Conservation (phyloP, 108 stramenopile genomes). For the Schizochytrium sp. region DNA sequence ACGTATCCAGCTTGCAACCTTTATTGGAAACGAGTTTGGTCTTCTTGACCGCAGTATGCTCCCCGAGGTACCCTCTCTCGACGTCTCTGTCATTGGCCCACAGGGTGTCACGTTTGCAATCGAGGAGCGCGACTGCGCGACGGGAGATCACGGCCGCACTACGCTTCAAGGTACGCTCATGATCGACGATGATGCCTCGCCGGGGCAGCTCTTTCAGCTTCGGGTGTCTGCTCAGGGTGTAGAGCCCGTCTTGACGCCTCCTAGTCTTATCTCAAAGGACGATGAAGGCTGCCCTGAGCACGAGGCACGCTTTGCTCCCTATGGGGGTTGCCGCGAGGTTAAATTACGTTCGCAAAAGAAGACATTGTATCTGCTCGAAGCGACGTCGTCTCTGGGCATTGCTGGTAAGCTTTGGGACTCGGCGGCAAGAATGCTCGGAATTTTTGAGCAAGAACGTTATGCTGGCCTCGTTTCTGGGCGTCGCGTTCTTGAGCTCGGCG, state of each 20-base stretch:
- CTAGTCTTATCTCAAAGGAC: background rate
- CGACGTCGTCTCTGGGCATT: background rate
- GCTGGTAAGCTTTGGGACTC: slow-evolving; percentile 10
- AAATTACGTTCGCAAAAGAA: background rate
- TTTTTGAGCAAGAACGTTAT: background rate
- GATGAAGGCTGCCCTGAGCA: background rate
- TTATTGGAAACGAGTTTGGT: background rate
- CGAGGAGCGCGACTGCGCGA: background rate
- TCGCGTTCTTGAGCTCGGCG: slow-evolving; percentile 38
- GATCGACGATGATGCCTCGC: background rate
- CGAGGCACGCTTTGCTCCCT: background rate
- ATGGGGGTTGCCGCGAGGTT: background rate
- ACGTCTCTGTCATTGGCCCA: background rate
- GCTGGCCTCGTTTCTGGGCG: background rate
- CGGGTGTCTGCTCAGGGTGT: background rate
- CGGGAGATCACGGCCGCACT: background rate
- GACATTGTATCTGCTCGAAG: background rate
- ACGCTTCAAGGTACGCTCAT: background rate
- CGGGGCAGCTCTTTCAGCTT: background rate
- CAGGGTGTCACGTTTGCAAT: background rate
- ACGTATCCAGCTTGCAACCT: background rate
- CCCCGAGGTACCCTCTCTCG: background rate
- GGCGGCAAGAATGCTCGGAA: background rate
- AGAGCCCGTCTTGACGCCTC: background rate
- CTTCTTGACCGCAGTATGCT: background rate